phyloP scores from a whole-genome alignment of 768 basidiomycete genomes.

The Russula virescens region DNA sequence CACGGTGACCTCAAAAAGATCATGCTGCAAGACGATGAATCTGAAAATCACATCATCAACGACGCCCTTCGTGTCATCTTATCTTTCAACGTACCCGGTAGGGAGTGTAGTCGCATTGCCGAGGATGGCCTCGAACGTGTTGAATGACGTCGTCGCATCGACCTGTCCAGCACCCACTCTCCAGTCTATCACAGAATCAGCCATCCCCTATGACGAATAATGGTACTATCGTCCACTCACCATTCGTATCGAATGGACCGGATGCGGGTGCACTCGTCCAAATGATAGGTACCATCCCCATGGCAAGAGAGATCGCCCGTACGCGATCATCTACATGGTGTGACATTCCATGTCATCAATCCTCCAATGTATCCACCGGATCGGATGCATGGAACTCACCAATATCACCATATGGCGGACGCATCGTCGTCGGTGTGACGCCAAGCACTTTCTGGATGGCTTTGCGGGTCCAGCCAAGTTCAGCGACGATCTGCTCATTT shows the following conservation, averaged over 20 bases:
- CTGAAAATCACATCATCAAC: constrained; percentile 33
- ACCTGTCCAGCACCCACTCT: constrained; percentile 73
- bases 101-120: constrained; percentile 53
- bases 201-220: not conserved
- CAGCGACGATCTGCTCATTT: constrained; percentile 83
- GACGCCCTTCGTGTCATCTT: not conserved
- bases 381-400: constrained; percentile 32
- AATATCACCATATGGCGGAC: constrained; percentile 80
- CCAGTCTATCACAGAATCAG: constrained; percentile 55
- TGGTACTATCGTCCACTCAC: constrained; percentile 32
- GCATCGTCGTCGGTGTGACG: constrained; percentile 73
- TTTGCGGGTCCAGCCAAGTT: constrained; percentile 88
- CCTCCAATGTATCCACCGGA: not conserved
- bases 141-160: constrained; percentile 56
- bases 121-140: constrained; percentile 71
- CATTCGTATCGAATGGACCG: constrained; percentile 65
- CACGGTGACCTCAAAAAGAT: constrained; percentile 78
- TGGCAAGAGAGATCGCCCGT: constrained; percentile 80
- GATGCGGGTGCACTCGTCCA: constrained; percentile 67
- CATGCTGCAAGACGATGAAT: constrained; percentile 88
- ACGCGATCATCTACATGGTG: constrained; percentile 72
- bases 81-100: constrained; percentile 44
- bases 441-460: constrained; percentile 72
- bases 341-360: constrained; percentile 9
- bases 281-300: constrained; percentile 88